Base-by-base conservation (phyloP, 805 yeast genomes). In the Zygosaccharomyces rouxii region DNA sequence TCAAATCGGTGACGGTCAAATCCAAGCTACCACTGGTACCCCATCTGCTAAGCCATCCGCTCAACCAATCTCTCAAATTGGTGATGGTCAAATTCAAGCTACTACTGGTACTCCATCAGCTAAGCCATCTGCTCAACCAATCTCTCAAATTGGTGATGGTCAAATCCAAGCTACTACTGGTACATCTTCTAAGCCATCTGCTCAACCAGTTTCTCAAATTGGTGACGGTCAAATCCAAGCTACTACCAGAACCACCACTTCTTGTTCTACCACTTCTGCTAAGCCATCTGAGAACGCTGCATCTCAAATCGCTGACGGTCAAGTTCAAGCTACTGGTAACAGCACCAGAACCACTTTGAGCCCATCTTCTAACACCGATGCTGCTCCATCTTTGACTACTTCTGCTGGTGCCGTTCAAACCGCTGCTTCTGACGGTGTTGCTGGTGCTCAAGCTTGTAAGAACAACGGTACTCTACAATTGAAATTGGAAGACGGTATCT, bases 401-500 rank as follows among this genome's bases (percentile, higher is more conserved):
- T 40, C 63, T 42, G 42, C 60, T 46, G 49, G 56, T 19, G 41
- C 55, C 33, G 22, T 59, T 40, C 49, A 58, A 23, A 52, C 45
- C 58, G 47, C 58, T 22, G 40, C 55, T 48, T 28, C 44, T n/a
- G 44, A 41, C 19, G 35, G 35, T 29, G 11, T 41, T 18, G 44
- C 44, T 25, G 44, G 47, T 28, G 62, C 64, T 21, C 64, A 58
- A 23, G 60, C 80, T 33, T 80, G 86, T 67, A 62, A 71, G 47
- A 68, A 74, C 42, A 69, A 66, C 38, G 70, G 73, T 55, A 71
- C 86, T 40, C 74, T 85, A 60, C 71, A 81, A 38, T 72, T 84
- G 76, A 71, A 75, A 37, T 74, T 85, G 60, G 68, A 73, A 31
- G 71, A 60, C 25, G 70, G 81, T 56, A 61, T 79, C 45, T 72